phyloP scores from a whole-genome alignment of 306 rosid genomes.

The Dryas drummondii region DNA sequence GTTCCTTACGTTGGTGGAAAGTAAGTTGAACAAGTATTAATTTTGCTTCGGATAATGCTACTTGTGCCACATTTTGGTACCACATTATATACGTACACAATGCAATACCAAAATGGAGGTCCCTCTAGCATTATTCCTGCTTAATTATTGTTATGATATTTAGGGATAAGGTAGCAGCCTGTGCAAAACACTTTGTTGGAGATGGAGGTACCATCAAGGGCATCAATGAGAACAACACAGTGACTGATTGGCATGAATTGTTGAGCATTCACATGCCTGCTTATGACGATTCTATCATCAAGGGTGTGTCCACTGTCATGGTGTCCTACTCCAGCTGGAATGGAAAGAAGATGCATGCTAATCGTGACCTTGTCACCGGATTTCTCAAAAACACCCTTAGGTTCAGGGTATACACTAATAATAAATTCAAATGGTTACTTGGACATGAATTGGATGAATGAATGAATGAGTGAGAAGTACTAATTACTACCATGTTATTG shows the following conservation, averaged over 20 bases:
- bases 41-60: too few relatives aligned
- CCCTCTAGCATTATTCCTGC: too few relatives aligned
- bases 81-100: too few relatives aligned
- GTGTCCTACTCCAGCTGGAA: conserved; percentile 23
- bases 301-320: conserved; percentile 27
- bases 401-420: conserved; percentile 11
- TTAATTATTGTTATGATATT: not conserved
- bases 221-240: conserved; percentile 27
- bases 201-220: conserved; percentile 25
- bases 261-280: conserved; percentile 25
- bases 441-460: too few relatives aligned
- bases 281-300: conserved; percentile 17
- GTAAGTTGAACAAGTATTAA: not conserved
- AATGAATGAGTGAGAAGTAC: not conserved
- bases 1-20: conserved; percentile 22
- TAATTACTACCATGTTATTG: not conserved
- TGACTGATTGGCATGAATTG: conserved; percentile 5
- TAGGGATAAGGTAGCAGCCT: conserved; percentile 15
- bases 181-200: conserved; percentile 27
- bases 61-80: too few relatives aligned
- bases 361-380: conserved; percentile 5
- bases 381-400: conserved; percentile 21
- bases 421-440: not conserved
- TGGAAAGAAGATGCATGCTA: conserved; percentile 17
- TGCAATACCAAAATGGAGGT: too few relatives aligned